A percentile compares a stretch with the other conserved stretches of the same genome.
Evolutionary conservation across 352 stramenopile genomes (phyloP).

Genomic region (Phytophthora quininea): DNA sequence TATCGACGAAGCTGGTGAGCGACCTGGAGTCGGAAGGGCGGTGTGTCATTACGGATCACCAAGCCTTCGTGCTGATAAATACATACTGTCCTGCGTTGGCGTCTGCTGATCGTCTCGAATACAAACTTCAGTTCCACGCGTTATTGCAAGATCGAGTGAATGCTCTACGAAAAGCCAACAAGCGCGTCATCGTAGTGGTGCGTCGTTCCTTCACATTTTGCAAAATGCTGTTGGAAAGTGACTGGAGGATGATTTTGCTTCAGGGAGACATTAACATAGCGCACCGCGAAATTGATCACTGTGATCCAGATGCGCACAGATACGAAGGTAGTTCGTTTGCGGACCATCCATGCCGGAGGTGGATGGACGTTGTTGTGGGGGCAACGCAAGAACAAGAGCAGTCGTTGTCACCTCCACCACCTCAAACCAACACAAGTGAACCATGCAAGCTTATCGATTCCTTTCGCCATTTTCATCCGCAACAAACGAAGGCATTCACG

Average conservation of each 20-base stretch:
- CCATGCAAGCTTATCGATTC: slow-evolving; percentile 64
- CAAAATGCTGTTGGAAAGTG: slow-evolving; percentile 1
- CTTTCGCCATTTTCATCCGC: slow-evolving; percentile 84
- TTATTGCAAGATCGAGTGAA: slow-evolving; percentile 71
- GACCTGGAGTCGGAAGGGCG: slow-evolving; percentile 83
- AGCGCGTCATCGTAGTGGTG: slow-evolving; percentile 74
- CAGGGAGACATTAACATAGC: slow-evolving; percentile 88
- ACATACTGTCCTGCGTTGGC: slow-evolving; percentile 86
- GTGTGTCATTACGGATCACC: slow-evolving; percentile 88
- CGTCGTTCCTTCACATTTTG: slow-evolving; percentile 7
- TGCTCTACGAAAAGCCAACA: slow-evolving; percentile 51
- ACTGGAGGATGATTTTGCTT: slow-evolving; percentile 4
- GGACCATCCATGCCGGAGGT: slow-evolving; percentile 71
- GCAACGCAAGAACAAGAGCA: slow-evolving; percentile 12
- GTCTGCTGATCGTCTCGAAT: slow-evolving; percentile 76
- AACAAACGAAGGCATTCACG: slow-evolving; percentile 78
- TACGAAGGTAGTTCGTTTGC: slow-evolving; percentile 45
- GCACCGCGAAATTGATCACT: slow-evolving; percentile 83
- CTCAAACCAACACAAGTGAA: background rate
- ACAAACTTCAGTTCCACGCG: slow-evolving; percentile 86
- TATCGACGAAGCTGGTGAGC: slow-evolving; percentile 57
- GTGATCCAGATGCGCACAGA: slow-evolving; percentile 45
- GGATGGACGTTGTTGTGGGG: slow-evolving; percentile 63
- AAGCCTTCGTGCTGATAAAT: slow-evolving; percentile 90
- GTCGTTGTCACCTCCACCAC: background rate